phyloP scores from a whole-genome alignment of 148 eudicot genomes.

The Persicaria tinctoria region DNA sequence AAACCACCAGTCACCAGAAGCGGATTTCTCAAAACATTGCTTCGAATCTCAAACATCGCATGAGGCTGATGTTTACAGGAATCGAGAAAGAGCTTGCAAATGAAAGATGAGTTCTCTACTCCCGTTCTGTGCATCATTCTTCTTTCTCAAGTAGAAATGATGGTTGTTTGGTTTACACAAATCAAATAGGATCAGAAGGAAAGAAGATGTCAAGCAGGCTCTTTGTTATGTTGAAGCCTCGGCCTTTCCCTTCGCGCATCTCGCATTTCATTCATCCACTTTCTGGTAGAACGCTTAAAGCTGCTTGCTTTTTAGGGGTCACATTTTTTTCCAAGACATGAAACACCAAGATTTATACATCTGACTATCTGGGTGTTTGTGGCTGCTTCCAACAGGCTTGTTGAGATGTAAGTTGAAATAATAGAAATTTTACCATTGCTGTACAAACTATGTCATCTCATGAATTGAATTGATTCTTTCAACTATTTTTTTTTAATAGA shows the following conservation, averaged over 20 bases:
- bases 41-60: slow-evolving; percentile 57
- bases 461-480: slow-evolving; percentile 4
- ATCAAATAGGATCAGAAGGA: neutral
- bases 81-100: slow-evolving; percentile 65
- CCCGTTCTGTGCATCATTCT: neutral
- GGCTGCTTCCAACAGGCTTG: neutral
- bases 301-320: neutral
- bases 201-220: neutral
- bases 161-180: neutral
- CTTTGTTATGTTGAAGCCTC: neutral
- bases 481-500: neutral
- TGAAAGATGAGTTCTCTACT: slow-evolving; percentile 23
- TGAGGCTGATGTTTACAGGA: slow-evolving; percentile 59
- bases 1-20: slow-evolving; percentile 65
- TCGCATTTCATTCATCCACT: too few relatives aligned
- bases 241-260: neutral
- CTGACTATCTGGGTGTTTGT: neutral
- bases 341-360: neutral
- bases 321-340: neutral
- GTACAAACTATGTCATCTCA: slow-evolving; percentile 8
- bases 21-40: slow-evolving; percentile 65
- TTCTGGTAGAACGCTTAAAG: neutral
- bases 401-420: neutral
- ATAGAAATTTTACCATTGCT: neutral
- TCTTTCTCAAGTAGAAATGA: neutral